Evolutionary conservation across 2,329 filamentous ascomycete species (phyloP).

Genomic region (Endocalyx cinctus): DNA sequence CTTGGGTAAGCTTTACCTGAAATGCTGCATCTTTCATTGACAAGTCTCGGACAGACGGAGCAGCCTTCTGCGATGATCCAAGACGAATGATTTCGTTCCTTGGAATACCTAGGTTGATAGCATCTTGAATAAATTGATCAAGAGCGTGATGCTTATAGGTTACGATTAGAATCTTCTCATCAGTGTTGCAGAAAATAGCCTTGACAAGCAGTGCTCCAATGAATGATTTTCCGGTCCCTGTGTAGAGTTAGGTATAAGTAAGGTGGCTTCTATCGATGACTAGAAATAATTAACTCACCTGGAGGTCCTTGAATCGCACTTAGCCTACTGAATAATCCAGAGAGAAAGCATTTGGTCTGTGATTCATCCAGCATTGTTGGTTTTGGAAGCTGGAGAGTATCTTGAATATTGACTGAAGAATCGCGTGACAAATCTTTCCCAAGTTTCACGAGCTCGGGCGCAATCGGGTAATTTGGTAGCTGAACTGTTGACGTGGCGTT

Average conservation of each 20-base stretch:
- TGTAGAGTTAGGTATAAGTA: no score
- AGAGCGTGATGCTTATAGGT: constrained; percentile 66
- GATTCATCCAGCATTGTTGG: constrained; percentile 1
- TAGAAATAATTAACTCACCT: no score
- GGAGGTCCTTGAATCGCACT: constrained; percentile 70
- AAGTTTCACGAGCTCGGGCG: no score
- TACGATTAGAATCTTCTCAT: constrained; percentile 54
- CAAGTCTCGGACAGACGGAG: no score
- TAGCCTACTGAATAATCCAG: no score
- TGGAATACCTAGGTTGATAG: constrained; percentile 55
- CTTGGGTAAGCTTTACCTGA: no score
- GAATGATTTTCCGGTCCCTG: constrained; percentile 72
- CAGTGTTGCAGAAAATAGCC: constrained; percentile 44
- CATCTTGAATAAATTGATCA: constrained; percentile 62
- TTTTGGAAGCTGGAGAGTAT: no score
- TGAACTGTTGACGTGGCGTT: no score
- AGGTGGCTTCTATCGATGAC: no score
- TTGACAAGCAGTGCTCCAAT: constrained; percentile 62
- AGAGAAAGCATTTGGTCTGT: constrained; percentile 2
- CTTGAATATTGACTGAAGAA: constrained; percentile 8
- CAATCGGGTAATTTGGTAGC: no score
- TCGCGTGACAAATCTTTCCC: no score
- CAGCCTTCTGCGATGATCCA: no score
- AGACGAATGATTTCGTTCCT: constrained; percentile 51
- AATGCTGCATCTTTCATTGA: constrained; percentile 34